These are phyloP conservation scores for Symbiotaphrina buchneri DNA, from an alignment of 495 filamentous ascomycete genomes.

Conservation along the genomic window DNA sequence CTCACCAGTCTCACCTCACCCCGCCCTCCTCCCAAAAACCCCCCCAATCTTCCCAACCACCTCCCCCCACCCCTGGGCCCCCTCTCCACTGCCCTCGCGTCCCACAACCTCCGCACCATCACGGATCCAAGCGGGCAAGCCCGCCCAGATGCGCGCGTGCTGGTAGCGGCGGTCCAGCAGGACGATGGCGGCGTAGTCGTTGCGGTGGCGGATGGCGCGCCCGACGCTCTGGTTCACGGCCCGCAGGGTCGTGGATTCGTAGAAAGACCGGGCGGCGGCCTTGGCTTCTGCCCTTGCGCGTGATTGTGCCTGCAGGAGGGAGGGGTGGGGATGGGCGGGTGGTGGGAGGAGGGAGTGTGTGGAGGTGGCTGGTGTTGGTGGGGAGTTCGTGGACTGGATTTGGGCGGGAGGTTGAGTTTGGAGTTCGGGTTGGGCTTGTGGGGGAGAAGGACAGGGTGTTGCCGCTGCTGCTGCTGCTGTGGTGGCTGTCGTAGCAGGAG, in stretches of 20 bases:
- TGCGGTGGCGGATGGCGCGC: constrained; percentile 67
- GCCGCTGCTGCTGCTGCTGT: not conserved
- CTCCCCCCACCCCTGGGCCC: constrained; percentile 29
- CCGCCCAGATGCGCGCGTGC: constrained; percentile 40
- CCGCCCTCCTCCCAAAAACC: too few relatives aligned
- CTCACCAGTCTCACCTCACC: too few relatives aligned
- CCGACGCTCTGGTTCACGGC: constrained; percentile 95
- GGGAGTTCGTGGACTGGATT: too few relatives aligned
- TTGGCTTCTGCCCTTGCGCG: constrained; percentile 21
- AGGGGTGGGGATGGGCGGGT: constrained; percentile 4
- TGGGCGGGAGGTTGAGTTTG: too few relatives aligned
- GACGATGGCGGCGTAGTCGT: constrained; percentile 78
- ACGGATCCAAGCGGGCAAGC: constrained; percentile 79
- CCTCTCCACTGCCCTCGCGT: constrained; percentile 16
- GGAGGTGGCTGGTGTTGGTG: not conserved
- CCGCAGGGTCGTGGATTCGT: constrained; percentile 90
- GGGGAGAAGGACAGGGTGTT: not conserved
- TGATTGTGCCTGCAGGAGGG: not conserved
- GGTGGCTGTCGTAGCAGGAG: constrained; percentile 2
- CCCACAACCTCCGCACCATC: constrained; percentile 33
- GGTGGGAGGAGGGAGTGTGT: constrained; percentile 7
- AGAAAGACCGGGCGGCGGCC: constrained; percentile 57
- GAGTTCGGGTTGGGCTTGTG: not conserved
- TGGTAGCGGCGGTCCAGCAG: constrained; percentile 64
- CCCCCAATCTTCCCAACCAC: constrained; percentile 29